Evolutionary conservation across 108 stramenopile genomes (phyloP).

Genomic region (Cylindrotheca closterium): DNA sequence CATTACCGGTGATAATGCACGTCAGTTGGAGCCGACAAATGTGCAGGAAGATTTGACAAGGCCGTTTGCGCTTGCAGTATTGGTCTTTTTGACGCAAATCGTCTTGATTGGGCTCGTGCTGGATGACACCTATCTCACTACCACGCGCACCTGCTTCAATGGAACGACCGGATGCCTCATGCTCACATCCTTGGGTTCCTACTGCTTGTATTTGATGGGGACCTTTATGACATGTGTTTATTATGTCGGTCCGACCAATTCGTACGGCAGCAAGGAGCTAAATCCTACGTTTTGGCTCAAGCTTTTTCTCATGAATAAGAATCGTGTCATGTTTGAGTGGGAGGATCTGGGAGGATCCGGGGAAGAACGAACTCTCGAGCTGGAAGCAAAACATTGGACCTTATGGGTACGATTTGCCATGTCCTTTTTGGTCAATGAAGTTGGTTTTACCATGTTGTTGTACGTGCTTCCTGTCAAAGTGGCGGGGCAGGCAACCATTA

Average conservation of each 20-base stretch:
- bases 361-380: background rate
- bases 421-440: conserved; percentile 19
- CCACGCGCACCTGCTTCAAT: conserved; percentile 3
- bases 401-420: conserved; percentile 20
- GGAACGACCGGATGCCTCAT: conserved; percentile 10
- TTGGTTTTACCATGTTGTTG: conserved; percentile 26
- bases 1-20: background rate
- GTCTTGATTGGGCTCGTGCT: conserved; percentile 19
- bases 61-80: background rate
- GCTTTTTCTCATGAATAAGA: conserved; percentile 3
- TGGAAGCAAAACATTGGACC: background rate
- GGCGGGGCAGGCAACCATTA: conserved; percentile 12
- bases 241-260: conserved; percentile 5
- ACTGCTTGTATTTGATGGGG: conserved; percentile 11
- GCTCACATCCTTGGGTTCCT: conserved; percentile 12
- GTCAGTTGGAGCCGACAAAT: background rate
- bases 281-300: conserved; percentile 18
- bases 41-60: conserved; percentile 12
- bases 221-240: conserved; percentile 22
- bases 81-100: conserved; percentile 20
- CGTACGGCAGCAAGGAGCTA: conserved; percentile 8
- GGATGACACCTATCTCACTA: background rate
- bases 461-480: conserved; percentile 28
- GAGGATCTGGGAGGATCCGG: conserved; percentile 14
- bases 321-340: background rate